Evolutionary conservation across 257 asterid species (phyloP).

Genomic region (Plantago ovata): DNA sequence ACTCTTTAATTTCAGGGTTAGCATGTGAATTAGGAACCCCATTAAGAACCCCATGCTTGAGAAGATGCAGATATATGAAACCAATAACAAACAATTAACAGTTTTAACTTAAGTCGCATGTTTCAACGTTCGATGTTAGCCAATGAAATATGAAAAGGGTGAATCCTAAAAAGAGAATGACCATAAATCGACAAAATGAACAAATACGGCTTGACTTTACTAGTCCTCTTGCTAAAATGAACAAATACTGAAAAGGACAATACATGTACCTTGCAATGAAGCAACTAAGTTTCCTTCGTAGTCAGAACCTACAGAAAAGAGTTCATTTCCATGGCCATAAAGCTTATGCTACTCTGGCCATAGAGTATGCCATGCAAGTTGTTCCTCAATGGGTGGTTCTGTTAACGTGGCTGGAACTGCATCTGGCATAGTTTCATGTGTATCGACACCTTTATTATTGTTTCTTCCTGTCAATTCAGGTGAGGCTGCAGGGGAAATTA

Average conservation of each 20-base stretch:
- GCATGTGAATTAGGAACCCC: too few species aligned
- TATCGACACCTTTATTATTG: constrained; percentile 59
- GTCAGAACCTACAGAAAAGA: constrained; percentile 76
- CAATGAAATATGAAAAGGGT: too few species aligned
- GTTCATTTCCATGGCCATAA: constrained; percentile 94
- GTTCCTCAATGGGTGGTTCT: constrained; percentile 96
- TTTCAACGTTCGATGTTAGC: too few species aligned
- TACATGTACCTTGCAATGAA: constrained; percentile 82
- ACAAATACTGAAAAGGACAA: background rate
- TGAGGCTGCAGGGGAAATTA: constrained; percentile 41
- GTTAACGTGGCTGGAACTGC: constrained; percentile 91
- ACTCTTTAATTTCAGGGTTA: too few species aligned
- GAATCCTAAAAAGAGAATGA: too few species aligned
- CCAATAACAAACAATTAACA: too few species aligned
- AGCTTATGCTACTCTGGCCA: constrained; percentile 99
- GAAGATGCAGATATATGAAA: too few species aligned
- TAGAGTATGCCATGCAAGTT: constrained; percentile 81
- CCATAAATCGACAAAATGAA: too few species aligned
- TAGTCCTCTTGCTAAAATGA: too few species aligned
- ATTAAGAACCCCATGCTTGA: too few species aligned
- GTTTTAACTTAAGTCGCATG: too few species aligned
- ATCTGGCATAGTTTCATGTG: constrained; percentile 85
- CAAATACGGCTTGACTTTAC: too few species aligned
- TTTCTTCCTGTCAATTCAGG: constrained; percentile 42
- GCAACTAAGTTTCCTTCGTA: constrained; percentile 83